Conservation (phyloP, 2,329 filamentous ascomycete species). For the Talaromyces islandicus region DNA sequence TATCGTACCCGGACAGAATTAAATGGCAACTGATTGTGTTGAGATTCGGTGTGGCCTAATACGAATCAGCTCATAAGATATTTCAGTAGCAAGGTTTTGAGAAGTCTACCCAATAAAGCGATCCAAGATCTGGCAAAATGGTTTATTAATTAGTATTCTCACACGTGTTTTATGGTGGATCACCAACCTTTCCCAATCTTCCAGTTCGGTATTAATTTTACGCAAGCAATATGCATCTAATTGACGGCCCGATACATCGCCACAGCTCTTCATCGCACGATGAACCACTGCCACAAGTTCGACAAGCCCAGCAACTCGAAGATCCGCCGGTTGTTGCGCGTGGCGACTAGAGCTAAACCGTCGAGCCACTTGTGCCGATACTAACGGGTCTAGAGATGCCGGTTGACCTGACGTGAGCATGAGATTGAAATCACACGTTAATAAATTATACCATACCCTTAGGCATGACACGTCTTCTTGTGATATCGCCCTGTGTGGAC, state of each 20-base stretch:
- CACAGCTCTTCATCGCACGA: conserved; percentile 13
- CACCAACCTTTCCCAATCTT: conserved; percentile 17
- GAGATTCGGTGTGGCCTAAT: conserved; percentile 13
- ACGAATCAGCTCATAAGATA: not conserved
- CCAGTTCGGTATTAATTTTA: conserved; percentile 15
- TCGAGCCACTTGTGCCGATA: conserved; percentile 12
- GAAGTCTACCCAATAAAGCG: not conserved
- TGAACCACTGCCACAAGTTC: conserved; percentile 17
- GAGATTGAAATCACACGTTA: conserved; percentile 18
- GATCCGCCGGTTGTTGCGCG: conserved; percentile 15
- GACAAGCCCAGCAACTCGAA: conserved; percentile 16
- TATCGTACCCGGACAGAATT: conserved; percentile 16
- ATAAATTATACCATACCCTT: conserved; percentile 18
- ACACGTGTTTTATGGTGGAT: not conserved
- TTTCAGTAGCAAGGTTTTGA: not conserved
- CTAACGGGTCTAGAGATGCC: conserved; percentile 15
- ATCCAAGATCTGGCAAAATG: not conserved
- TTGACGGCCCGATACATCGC: conserved; percentile 15
- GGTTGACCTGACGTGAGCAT: conserved; percentile 19
- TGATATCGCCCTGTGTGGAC: not conserved
- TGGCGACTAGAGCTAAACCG: conserved; percentile 11
- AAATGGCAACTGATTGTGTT: conserved; percentile 19
- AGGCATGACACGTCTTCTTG: conserved; percentile 13
- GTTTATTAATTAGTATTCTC: not conserved
- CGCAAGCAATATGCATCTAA: conserved; percentile 11